Conservation (phyloP, 371 early-diverging fungal genomes). For the Lichtheimia ornata region DNA sequence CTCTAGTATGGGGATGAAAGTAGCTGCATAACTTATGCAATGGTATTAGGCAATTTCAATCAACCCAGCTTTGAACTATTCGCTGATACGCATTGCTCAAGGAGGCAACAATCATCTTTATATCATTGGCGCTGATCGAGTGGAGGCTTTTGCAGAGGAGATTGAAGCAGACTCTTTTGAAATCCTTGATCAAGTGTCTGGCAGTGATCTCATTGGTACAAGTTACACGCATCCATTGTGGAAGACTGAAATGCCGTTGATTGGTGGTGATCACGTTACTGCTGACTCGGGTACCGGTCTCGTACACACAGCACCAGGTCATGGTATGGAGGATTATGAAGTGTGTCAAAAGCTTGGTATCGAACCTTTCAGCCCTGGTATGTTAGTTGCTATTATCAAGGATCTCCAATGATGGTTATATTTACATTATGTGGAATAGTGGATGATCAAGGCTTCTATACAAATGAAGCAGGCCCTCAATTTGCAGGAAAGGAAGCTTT, state of each 20-base stretch:
- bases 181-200: conserved; percentile 39
- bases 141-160: conserved; percentile 36
- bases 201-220: conserved; percentile 63
- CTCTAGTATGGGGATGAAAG: neutral
- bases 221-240: conserved; percentile 76
- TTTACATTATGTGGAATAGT: conserved; percentile 39
- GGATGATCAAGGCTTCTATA: conserved; percentile 82
- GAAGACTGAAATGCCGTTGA: conserved; percentile 45
- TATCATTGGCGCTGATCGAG: conserved; percentile 53
- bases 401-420: no score
- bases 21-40: neutral
- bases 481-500: conserved; percentile 70
- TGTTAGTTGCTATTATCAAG: neutral
- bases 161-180: conserved; percentile 7
- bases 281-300: conserved; percentile 87
- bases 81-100: conserved; percentile 41
- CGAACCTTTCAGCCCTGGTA: conserved; percentile 57
- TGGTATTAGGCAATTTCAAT: conserved; percentile 70
- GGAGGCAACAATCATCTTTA: conserved; percentile 26
- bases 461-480: conserved; percentile 61
- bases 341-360: conserved; percentile 65
- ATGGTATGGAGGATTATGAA: conserved; percentile 95
- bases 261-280: conserved; percentile 79
- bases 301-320: conserved; percentile 95
- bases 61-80: conserved; percentile 75